Base-by-base conservation (phyloP, 2,329 filamentous ascomycete species). In the Aspergillus sojae region DNA sequence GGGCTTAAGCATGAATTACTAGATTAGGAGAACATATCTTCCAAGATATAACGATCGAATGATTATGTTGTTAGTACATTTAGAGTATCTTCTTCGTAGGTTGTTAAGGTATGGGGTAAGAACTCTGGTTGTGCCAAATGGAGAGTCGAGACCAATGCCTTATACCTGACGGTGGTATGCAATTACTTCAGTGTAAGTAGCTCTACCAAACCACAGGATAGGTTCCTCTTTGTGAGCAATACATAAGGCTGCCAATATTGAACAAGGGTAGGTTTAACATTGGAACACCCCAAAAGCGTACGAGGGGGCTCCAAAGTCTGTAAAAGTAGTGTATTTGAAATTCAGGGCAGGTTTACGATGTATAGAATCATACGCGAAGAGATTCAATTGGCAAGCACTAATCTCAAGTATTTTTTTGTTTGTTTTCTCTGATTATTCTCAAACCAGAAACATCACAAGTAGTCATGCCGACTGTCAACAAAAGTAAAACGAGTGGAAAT, bases 401-500 rank as follows among this genome's bases (percentile, higher is more conserved):
- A 58, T 54, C 26, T 30, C 34, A 60, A 55, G 28, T 55, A 58
- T 26, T 39, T 61, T 41, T 60, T 39, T 57, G 28, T 53, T 41
- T 21, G 39, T 54, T 54, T 59, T 36, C 50, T 36, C 48, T 57
- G 21, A 32, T 52, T 60, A 26, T 55, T n/a, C 46, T 63, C 55
- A 36, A n/a, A 30, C 28, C 59, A 41, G 28, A 60, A 60, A 34
- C 10, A 43, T 32, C 32, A 52, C 4, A 11, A n/a, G 19, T 21
- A 21, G n/a, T n/a, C 21, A 39, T 12, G 32, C n/a, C 12, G 48
- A 10, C 28, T n/a, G 28, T 34, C 32, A 58, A 30, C 23, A 36
- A 11, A 43, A 21, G 62, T 21, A 11, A 55, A 64, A 62, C n/a
- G 63, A 68, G 57, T 43, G 65, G 34, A 64, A 45, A 16, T 52